Evolutionary conservation across 768 basidiomycete species (phyloP).

Genomic region (Paxillus rubicundulus): DNA sequence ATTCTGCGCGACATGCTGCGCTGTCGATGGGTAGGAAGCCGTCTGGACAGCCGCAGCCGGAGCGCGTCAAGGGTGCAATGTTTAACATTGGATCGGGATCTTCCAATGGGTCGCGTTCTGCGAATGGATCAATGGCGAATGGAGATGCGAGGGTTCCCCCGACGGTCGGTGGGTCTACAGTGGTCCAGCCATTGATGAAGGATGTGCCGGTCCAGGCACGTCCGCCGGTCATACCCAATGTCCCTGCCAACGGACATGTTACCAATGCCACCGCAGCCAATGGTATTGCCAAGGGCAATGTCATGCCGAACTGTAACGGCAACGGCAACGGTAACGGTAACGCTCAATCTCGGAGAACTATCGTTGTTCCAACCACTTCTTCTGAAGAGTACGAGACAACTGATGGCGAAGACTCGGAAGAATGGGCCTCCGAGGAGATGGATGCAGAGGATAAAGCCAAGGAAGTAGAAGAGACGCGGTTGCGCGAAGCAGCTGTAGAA

Average conservation of each 20-base stretch:
- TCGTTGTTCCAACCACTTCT: conserved; percentile 47
- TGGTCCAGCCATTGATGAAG: conserved; percentile 8
- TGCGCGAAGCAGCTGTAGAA: conserved; percentile 59
- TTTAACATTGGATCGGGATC: conserved; percentile 64
- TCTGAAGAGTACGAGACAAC: conserved; percentile 52
- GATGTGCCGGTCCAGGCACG: conserved; percentile 9
- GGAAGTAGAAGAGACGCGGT: conserved; percentile 30
- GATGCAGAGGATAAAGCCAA: conserved; percentile 35
- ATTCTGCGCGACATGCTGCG: conserved; percentile 30
- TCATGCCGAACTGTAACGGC: conserved; percentile 11
- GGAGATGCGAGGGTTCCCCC: conserved; percentile 8
- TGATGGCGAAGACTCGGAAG: conserved; percentile 55
- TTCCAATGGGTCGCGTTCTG: conserved; percentile 43
- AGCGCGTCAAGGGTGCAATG: conserved; percentile 29
- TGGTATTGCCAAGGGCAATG: conserved; percentile 13
- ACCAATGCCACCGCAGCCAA: conserved; percentile 8
- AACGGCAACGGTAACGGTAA: conserved; percentile 14
- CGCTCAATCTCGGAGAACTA: conserved; percentile 37
- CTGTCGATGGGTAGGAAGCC: conserved; percentile 29
- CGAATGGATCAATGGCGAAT: conserved; percentile 19
- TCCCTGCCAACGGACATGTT: conserved; percentile 1
- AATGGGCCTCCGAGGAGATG: conserved; percentile 62
- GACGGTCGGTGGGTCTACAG: conserved; percentile 8
- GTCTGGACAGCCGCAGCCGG: conserved; percentile 16
- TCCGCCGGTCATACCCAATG: conserved; percentile 21